Base-by-base conservation (phyloP, 2,329 filamentous ascomycete genomes). In the Fusarium sp. region DNA sequence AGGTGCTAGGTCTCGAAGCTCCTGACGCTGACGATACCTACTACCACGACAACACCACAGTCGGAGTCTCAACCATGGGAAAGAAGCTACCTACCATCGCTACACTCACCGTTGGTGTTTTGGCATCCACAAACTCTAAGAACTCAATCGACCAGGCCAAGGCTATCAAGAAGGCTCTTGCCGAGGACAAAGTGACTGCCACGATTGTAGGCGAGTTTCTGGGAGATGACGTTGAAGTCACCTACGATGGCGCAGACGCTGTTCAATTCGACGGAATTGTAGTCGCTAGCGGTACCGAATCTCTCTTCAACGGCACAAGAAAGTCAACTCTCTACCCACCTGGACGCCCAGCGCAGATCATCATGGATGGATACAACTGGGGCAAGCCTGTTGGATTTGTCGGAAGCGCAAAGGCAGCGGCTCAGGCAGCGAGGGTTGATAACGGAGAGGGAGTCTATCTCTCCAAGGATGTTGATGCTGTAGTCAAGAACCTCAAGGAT, bases 41-140 rank as follows among this genome's bases (percentile, higher is more conserved):
- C 79, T 93, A 93, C 78, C 88, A 92, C 75, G 78, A 87, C 76
- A 92, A 92, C 78, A 87, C 78, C 9, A 93, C 90, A 1, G 78
- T 77, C 6, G 83, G 83, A 21, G 80, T 93, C 39, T 86, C 86
- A 52, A 85, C 88, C 36, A 88, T 90, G 56, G 84, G 83, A 46
- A 77, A 79, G 43, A 83, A 83, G 6, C 82, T 93, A 4, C 82
- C 86, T 2, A 88, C 82, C 19, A 83, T 93, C 47, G 87, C 86
- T 10, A 87, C 85, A 0, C 80, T 93, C 3, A 87, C 84, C 40
- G 85, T 93, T 23, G 90, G 87, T 12, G 83, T 92, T 28, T 80
- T 93, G 19, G 79, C 85, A 0, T 86, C 76, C 2, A 81, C 80
- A 5, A 72, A 75, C 14, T 79, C 78, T 0, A 56, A 75, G 1